Conservation (phyloP, 2,329 filamentous ascomycete species). For the Pseudopyricularia cyperi region DNA sequence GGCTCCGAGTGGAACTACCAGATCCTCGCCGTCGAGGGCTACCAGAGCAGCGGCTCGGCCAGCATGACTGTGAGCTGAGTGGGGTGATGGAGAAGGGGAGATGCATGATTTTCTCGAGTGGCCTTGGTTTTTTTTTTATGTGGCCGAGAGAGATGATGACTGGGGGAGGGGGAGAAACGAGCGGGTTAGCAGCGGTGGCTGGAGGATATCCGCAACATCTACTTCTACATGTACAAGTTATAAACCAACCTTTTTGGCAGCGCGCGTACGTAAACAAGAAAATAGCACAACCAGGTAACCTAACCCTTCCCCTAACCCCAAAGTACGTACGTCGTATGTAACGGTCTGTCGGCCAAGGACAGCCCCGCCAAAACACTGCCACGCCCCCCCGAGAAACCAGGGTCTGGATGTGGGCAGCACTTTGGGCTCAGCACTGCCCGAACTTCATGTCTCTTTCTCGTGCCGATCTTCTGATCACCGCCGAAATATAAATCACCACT, state of each 20-base stretch:
- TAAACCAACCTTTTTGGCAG: background rate
- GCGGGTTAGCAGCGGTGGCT: background rate
- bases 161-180: background rate
- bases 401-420: too few species aligned
- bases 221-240: background rate
- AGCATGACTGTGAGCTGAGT: conserved; percentile 19
- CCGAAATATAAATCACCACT: too few species aligned
- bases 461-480: too few species aligned
- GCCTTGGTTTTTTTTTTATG: background rate
- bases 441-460: too few species aligned
- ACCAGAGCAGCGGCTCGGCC: conserved; percentile 33
- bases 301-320: background rate
- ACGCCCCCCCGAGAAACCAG: background rate
- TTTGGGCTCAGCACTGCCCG: too few species aligned
- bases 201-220: background rate
- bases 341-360: background rate
- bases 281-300: background rate
- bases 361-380: background rate
- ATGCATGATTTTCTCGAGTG: too few species aligned
- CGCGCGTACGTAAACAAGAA: background rate
- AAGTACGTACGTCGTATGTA: too few species aligned
- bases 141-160: background rate
- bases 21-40: conserved; percentile 38
- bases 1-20: conserved; percentile 32
- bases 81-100: too few species aligned